Conservation (phyloP, 768 basidiomycete genomes). For the Phallus indusiatus region DNA sequence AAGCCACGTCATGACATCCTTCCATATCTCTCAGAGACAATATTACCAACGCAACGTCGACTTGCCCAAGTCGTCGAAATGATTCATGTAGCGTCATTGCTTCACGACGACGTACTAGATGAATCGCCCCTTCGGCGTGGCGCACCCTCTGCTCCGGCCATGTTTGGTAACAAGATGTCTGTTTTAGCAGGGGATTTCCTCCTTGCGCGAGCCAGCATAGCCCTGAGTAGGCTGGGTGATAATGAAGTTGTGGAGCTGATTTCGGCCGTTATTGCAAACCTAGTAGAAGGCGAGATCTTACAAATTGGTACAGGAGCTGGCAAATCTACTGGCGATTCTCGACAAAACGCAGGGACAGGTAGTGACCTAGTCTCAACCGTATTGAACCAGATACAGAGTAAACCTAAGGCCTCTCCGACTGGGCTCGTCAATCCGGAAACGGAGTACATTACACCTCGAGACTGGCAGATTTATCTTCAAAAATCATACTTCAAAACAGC, state of each 20-base stretch:
- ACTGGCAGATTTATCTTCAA: conserved; percentile 74
- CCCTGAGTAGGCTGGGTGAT: conserved; percentile 77
- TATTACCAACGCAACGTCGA: conserved; percentile 83
- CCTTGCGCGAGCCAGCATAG: conserved; percentile 82
- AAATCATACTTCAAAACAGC: conserved; percentile 94
- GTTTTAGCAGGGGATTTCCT: conserved; percentile 95
- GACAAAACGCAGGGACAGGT: not conserved
- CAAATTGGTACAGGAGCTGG: conserved; percentile 37
- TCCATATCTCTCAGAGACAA: conserved; percentile 25
- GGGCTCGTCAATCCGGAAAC: not conserved
- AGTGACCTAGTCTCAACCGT: not conserved
- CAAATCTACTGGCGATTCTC: not conserved
- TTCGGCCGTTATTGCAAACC: conserved; percentile 83
- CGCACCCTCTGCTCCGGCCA: conserved; percentile 55
- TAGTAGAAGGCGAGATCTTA: conserved; percentile 95
- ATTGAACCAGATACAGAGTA: conserved; percentile 11
- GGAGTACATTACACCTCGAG: conserved; percentile 18
- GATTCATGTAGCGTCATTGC: conserved; percentile 90
- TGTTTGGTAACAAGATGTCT: conserved; percentile 87
- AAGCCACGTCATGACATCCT: conserved; percentile 19
- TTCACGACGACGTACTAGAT: conserved; percentile 90
- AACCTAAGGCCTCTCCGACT: conserved; percentile 10
- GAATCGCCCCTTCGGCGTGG: conserved; percentile 61
- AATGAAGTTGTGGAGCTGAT: conserved; percentile 90
- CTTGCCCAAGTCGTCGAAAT: conserved; percentile 96